Conservation (phyloP, 768 basidiomycete genomes). For the Baorangia bicolor region DNA sequence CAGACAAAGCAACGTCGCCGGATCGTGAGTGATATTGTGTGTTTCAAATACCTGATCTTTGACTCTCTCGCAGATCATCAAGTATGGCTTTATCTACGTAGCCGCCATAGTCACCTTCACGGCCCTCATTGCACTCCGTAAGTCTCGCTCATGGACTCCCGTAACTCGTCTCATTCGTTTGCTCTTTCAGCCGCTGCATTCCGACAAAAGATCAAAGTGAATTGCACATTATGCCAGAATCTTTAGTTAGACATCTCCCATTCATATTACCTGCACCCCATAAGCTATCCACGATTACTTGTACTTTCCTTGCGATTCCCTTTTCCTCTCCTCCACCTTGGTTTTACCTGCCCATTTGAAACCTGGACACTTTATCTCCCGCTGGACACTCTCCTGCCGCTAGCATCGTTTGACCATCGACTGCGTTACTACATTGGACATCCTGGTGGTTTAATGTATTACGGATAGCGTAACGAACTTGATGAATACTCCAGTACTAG, state of each 20-base stretch:
- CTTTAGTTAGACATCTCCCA: constrained; percentile 47
- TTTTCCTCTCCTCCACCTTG: not conserved
- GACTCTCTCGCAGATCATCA: constrained; percentile 57
- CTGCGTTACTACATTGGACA: constrained; percentile 13
- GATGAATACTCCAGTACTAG: constrained; percentile 13
- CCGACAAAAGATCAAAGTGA: constrained; percentile 55
- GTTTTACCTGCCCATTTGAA: constrained; percentile 1
- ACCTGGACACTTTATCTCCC: constrained; percentile 11
- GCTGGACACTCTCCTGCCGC: constrained; percentile 13
- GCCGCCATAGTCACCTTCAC: constrained; percentile 66
- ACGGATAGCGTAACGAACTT: constrained; percentile 24
- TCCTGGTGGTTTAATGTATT: constrained; percentile 19
- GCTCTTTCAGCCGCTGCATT: constrained; percentile 53
- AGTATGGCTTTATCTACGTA: constrained; percentile 79
- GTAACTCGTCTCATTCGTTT: constrained; percentile 5
- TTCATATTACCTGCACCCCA: constrained; percentile 27
- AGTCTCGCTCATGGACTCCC: constrained; percentile 34
- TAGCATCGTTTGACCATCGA: constrained; percentile 11
- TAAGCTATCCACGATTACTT: constrained; percentile 31
- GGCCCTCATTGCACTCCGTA: constrained; percentile 76
- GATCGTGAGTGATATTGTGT: constrained; percentile 58
- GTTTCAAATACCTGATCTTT: constrained; percentile 4
- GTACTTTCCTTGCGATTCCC: constrained; percentile 20
- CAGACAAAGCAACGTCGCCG: constrained; percentile 86
- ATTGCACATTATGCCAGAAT: constrained; percentile 67